A percentile compares a stretch with the other conserved stretches of the same genome.
Conservation (phyloP, 805 yeast species). For the Nakazawaea anatomiae region DNA sequence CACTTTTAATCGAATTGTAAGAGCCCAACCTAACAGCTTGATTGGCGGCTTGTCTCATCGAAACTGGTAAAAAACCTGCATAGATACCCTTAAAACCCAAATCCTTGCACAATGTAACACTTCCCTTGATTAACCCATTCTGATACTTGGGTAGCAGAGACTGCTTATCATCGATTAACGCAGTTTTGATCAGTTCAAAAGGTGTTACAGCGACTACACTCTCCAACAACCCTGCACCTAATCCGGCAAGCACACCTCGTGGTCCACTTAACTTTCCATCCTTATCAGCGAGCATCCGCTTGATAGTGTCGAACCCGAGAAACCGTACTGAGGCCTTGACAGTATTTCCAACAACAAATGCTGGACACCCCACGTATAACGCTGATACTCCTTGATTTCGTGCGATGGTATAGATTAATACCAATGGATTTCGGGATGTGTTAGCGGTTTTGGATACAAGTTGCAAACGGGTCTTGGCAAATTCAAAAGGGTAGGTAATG, state of each 20-base stretch:
- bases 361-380: constrained; percentile 92
- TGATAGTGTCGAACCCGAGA: constrained; percentile 86
- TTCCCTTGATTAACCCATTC: constrained; percentile 52
- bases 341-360: constrained; percentile 92
- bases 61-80: constrained; percentile 87
- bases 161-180: constrained; percentile 89
- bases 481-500: constrained; percentile 92
- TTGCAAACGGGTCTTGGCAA: constrained; percentile 92
- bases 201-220: constrained; percentile 94
- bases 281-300: constrained; percentile 68
- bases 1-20: constrained; percentile 78
- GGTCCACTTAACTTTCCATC: constrained; percentile 86
- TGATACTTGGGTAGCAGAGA: constrained; percentile 72
- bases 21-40: constrained; percentile 93
- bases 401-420: constrained; percentile 68
- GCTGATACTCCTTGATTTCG: constrained; percentile 73
- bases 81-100: constrained; percentile 81
- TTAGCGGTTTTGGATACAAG: constrained; percentile 60
- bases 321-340: constrained; percentile 95
- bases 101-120: constrained; percentile 61
- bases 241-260: constrained; percentile 92
- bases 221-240: constrained; percentile 93
- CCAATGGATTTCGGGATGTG: constrained; percentile 78
- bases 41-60: constrained; percentile 92
- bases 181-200: constrained; percentile 94